Percentiles rank a stretch among this genome's conserved stretches.
These are phyloP conservation scores for Draba incana DNA, from an alignment of 345 rosid species.

Conservation along the genomic window DNA sequence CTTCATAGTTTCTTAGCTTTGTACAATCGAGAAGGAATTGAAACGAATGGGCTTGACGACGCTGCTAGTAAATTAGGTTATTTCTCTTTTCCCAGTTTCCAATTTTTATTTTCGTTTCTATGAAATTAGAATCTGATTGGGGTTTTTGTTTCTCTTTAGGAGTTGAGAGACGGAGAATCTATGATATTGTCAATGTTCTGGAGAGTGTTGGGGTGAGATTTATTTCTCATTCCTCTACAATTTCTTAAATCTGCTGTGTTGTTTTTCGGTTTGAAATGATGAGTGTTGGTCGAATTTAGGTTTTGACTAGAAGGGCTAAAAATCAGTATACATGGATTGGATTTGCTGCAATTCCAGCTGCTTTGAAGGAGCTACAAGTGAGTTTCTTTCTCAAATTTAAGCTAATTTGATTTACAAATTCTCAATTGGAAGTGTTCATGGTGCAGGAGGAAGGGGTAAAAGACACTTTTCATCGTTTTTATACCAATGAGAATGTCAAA, in stretches of 20 bases:
- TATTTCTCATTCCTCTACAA: background rate
- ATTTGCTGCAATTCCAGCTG: conserved; percentile 65
- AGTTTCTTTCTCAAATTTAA: background rate
- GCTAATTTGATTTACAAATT: conserved; percentile 11
- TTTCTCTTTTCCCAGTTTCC: background rate
- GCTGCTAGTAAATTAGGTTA: conserved; percentile 70
- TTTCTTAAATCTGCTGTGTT: no score
- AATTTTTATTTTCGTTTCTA: background rate
- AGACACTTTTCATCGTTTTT: conserved; percentile 49
- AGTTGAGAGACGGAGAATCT: conserved; percentile 86
- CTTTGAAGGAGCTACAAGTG: conserved; percentile 67
- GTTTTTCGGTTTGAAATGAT: background rate
- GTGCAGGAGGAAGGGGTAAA: conserved; percentile 67
- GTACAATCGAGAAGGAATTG: conserved; percentile 68
- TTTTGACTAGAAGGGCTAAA: conserved; percentile 68
- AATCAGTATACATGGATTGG: conserved; percentile 89
- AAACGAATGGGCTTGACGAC: conserved; percentile 77
- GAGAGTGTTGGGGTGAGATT: conserved; percentile 87
- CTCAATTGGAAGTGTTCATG: conserved; percentile 22
- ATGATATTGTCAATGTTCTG: conserved; percentile 82
- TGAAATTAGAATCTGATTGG: background rate
- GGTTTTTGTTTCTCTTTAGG: conserved; percentile 45
- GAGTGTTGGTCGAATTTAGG: conserved; percentile 44
- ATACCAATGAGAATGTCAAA: conserved; percentile 51
- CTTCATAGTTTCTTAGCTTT: conserved; percentile 65